Conservation (phyloP, 2,329 filamentous ascomycete species). For the Elsinoe australis region DNA sequence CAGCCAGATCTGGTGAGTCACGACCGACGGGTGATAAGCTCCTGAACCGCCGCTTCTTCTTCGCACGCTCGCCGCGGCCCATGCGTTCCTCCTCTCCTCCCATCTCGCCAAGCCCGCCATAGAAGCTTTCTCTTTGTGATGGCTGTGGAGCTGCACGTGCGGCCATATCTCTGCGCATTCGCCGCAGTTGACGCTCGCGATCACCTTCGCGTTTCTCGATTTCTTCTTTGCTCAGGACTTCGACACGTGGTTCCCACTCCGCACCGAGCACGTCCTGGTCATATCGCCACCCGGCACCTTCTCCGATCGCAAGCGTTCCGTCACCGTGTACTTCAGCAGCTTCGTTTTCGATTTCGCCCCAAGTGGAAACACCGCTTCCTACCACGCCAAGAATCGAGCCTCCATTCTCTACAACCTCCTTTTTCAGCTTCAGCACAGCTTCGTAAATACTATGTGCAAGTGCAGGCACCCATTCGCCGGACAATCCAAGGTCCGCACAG, state of each 20-base stretch:
- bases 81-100: slow-evolving; percentile 62
- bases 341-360: slow-evolving; percentile 78
- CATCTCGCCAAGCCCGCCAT: slow-evolving; percentile 36
- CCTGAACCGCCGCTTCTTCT: slow-evolving; percentile 89
- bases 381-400: slow-evolving; percentile 54
- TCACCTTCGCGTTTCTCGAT: slow-evolving; percentile 96
- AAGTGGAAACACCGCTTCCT: slow-evolving; percentile 59
- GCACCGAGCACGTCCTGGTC: slow-evolving; percentile 76
- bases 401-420: slow-evolving; percentile 89
- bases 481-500: slow-evolving; percentile 81
- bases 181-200: slow-evolving; percentile 79
- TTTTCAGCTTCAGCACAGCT: slow-evolving; percentile 83
- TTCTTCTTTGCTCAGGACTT: slow-evolving; percentile 76
- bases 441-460: slow-evolving; percentile 97
- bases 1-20: slow-evolving; percentile 67
- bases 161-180: slow-evolving; percentile 82
- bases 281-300: slow-evolving; percentile 92
- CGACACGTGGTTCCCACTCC: slow-evolving; percentile 47
- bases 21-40: slow-evolving; percentile 77
- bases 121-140: slow-evolving; percentile 52
- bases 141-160: slow-evolving; percentile 50
- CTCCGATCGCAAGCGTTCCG: slow-evolving; percentile 36
- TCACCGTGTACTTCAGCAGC: slow-evolving; percentile 54
- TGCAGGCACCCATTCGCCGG: slow-evolving; percentile 87
- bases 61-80: slow-evolving; percentile 84